These are phyloP conservation scores for Pseudozyma sp. DNA, from an alignment of 1,284 basidiomycete genomes.

Conservation along the genomic window DNA sequence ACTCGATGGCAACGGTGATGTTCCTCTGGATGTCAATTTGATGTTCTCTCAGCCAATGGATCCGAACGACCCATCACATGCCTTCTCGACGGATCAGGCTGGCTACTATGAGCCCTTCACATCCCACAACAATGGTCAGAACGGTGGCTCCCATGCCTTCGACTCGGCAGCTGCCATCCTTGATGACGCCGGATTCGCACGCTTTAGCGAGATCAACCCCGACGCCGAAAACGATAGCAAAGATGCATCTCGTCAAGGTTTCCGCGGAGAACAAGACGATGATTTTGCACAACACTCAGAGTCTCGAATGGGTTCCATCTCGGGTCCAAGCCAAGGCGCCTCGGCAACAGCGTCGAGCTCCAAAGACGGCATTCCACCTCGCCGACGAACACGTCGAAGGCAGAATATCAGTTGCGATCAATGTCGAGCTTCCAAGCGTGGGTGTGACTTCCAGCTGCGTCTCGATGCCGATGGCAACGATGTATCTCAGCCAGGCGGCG, in stretches of 20 bases:
- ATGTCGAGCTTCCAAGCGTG: conserved; percentile 52
- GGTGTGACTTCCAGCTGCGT: conserved; percentile 51
- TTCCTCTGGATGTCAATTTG: conserved; percentile 30
- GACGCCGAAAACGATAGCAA: conserved; percentile 9
- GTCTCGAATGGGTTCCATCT: background rate
- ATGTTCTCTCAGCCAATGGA: conserved; percentile 8
- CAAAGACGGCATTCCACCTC: conserved; percentile 38
- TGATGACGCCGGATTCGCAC: conserved; percentile 33
- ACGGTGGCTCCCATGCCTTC: conserved; percentile 9
- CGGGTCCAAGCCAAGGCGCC: background rate
- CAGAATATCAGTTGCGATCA: conserved; percentile 58
- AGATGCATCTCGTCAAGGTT: background rate
- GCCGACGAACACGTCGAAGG: conserved; percentile 41
- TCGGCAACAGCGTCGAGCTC: conserved; percentile 17
- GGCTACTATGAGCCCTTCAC: conserved; percentile 21
- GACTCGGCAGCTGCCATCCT: conserved; percentile 42
- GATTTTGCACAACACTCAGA: background rate
- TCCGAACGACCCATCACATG: conserved; percentile 14
- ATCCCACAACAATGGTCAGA: conserved; percentile 1
- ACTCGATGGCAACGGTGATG: conserved; percentile 13
- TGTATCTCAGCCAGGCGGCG: conserved; percentile 7
- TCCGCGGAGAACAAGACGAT: background rate
- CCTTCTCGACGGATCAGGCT: conserved; percentile 16
- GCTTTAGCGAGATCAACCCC: conserved; percentile 32
- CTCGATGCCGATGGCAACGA: conserved; percentile 52